Evolutionary conservation across 148 eudicot species (phyloP).

Genomic region (Rhododendron ferrugineum): DNA sequence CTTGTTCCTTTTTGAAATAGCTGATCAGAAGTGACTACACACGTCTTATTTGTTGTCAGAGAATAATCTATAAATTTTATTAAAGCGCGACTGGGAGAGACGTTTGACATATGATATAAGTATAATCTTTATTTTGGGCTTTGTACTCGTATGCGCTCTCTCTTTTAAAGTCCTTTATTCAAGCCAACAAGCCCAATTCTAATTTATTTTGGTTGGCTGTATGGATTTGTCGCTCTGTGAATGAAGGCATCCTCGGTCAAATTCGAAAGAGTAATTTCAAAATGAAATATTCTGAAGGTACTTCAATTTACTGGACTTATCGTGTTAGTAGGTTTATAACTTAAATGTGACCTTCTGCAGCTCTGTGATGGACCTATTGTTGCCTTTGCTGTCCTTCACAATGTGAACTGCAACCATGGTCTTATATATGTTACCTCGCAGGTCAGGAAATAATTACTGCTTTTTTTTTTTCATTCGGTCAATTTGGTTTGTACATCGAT

Average conservation of each 20-base stretch:
- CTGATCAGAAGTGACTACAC: not conserved
- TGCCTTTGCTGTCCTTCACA: slow-evolving; percentile 96
- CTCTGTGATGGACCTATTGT: slow-evolving; percentile 88
- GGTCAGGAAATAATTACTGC: slow-evolving; percentile 34
- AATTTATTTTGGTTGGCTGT: not conserved
- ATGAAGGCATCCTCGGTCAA: not conserved
- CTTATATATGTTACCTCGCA: slow-evolving; percentile 84
- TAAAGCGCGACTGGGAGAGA: not conserved
- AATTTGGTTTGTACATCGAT: not conserved
- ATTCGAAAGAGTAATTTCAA: not conserved
- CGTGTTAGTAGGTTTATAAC: not conserved
- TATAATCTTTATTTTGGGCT: not conserved
- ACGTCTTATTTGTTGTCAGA: not conserved
- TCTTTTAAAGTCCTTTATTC: not conserved
- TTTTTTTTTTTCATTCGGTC: not conserved
- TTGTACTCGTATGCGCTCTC: not conserved
- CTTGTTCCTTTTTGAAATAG: not conserved
- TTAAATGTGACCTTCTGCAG: slow-evolving; percentile 36
- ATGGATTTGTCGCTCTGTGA: not conserved
- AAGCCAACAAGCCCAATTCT: not conserved
- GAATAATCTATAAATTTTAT: not conserved
- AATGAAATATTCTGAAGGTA: not conserved
- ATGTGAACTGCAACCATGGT: slow-evolving; percentile 94
- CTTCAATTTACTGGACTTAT: not conserved
- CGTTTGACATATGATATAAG: not conserved